These are phyloP conservation scores for Pythium oligandrum DNA, from an alignment of 352 stramenopile genomes.

Conservation along the genomic window DNA sequence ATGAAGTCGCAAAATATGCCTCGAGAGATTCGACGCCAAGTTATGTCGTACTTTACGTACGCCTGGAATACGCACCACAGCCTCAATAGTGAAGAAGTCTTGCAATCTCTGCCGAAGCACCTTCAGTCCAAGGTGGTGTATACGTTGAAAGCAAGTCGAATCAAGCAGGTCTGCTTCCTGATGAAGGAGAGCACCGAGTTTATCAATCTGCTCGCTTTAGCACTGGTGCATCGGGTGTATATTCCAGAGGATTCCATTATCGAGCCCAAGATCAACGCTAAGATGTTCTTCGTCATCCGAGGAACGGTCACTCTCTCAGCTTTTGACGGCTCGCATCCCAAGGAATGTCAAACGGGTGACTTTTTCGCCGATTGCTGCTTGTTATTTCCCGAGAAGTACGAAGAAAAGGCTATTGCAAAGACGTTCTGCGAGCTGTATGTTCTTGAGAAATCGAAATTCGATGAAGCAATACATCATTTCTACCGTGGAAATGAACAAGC, in stretches of 20 bases:
- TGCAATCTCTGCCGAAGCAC: conserved; percentile 58
- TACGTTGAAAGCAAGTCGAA: conserved; percentile 52
- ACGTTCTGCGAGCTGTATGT: conserved; percentile 84
- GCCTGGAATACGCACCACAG: conserved; percentile 56
- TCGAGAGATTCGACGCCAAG: conserved; percentile 34
- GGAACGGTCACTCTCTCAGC: conserved; percentile 42
- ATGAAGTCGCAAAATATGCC: conserved; percentile 70
- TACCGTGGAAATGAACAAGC: conserved; percentile 32
- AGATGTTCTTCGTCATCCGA: conserved; percentile 74
- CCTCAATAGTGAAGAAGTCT: conserved; percentile 50
- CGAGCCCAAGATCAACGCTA: conserved; percentile 62
- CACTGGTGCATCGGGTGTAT: conserved; percentile 47
- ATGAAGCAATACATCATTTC: conserved; percentile 47
- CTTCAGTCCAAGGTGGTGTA: conserved; percentile 59
- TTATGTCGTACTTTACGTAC: conserved; percentile 65
- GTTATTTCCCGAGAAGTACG: conserved; percentile 45
- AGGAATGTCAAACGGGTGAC: conserved; percentile 59
- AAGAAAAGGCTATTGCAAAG: conserved; percentile 68
- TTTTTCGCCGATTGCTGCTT: conserved; percentile 69
- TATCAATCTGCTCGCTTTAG: conserved; percentile 51
- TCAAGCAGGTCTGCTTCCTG: conserved; percentile 67
- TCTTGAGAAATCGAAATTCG: conserved; percentile 56
- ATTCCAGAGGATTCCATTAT: conserved; percentile 59
- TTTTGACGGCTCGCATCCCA: conserved; percentile 40
- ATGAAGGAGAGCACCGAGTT: conserved; percentile 69